Conservation (phyloP, 768 basidiomycete species). For the Chalciporus pseudorubinellus region DNA sequence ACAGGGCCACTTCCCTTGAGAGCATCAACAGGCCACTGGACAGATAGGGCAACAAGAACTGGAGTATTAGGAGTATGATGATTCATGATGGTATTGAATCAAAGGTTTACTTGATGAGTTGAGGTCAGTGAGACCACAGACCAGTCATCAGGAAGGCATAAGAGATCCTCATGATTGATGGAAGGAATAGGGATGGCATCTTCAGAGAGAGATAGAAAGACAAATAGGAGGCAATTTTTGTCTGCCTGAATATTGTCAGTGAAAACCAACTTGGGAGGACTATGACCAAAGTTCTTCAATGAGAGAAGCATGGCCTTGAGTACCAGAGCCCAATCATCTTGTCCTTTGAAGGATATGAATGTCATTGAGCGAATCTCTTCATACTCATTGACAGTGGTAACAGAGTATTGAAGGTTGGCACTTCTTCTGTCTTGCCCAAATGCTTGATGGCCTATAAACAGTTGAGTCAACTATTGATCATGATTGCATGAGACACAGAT, state of each 20-base stretch:
- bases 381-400: not conserved
- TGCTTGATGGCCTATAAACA: not conserved
- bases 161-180: too few species aligned
- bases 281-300: constrained; percentile 5
- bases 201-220: constrained; percentile 17
- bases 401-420: not conserved
- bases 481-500: not conserved
- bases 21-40: too few species aligned
- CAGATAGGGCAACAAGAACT: too few species aligned
- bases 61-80: not conserved
- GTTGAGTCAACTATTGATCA: too few species aligned
- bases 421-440: not conserved
- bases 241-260: constrained; percentile 31
- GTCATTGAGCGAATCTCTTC: not conserved
- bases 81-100: not conserved
- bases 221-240: constrained; percentile 16
- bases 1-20: too few species aligned
- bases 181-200: not conserved
- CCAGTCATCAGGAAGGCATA: too few species aligned
- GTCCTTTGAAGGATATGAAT: not conserved
- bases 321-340: not conserved
- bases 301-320: not conserved
- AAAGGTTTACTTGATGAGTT: not conserved
- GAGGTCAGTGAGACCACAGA: not conserved
- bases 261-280: constrained; percentile 20